A percentile compares a stretch with the other conserved stretches of the same genome.
Evolutionary conservation across 495 filamentous ascomycete genomes (phyloP).

Genomic region (Friedmanniomyces simplex): DNA sequence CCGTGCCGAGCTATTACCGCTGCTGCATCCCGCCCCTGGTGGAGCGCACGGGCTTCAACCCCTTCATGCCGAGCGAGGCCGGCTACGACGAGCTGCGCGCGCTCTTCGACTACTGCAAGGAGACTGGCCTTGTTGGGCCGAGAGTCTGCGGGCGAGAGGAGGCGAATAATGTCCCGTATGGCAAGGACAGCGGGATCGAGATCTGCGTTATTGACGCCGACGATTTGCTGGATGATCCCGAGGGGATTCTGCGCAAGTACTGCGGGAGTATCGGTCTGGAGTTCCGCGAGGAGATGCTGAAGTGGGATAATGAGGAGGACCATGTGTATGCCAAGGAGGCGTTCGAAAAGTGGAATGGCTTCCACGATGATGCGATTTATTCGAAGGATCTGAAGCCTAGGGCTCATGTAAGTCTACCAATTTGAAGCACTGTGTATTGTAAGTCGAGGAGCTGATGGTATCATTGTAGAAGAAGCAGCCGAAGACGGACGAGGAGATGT

Average conservation of each 20-base stretch:
- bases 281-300: slow-evolving; percentile 63
- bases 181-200: slow-evolving; percentile 36
- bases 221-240: slow-evolving; percentile 77
- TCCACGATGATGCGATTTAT: slow-evolving; percentile 86
- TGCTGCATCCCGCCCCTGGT: slow-evolving; percentile 88
- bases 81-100: slow-evolving; percentile 80
- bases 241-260: slow-evolving; percentile 59
- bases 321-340: slow-evolving; percentile 50
- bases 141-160: slow-evolving; percentile 40
- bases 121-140: slow-evolving; percentile 53
- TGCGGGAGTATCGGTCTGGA: slow-evolving; percentile 67
- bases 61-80: slow-evolving; percentile 77
- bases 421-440: neutral
- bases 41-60: slow-evolving; percentile 68
- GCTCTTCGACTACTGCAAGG: slow-evolving; percentile 70
- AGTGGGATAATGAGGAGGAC: slow-evolving; percentile 65
- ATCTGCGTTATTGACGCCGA: slow-evolving; percentile 93
- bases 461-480: slow-evolving; percentile 40
- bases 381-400: slow-evolving; percentile 63
- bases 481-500: slow-evolving; percentile 59
- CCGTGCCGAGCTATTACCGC: slow-evolving; percentile 86
- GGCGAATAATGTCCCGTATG: slow-evolving; percentile 16
- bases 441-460: slow-evolving; percentile 4
- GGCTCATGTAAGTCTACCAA: slow-evolving; percentile 50
- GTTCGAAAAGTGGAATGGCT: slow-evolving; percentile 95